Conservation (phyloP, 306 rosid species). For the Comarum palustre region DNA sequence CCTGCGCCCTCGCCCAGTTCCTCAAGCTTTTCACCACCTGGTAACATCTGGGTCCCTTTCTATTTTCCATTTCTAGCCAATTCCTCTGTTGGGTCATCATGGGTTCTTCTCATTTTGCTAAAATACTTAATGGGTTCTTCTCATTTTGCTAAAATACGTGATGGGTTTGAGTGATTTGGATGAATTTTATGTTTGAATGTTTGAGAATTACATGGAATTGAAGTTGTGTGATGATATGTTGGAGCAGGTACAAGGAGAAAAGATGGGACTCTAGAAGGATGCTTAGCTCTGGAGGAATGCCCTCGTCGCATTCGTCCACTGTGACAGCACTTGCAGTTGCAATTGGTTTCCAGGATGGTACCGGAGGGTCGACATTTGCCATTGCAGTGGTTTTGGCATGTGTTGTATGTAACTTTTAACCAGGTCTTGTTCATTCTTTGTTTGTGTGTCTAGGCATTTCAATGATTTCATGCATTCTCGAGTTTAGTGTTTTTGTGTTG, state of each 20-base stretch:
- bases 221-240: background rate
- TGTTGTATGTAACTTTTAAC: slow-evolving; percentile 45
- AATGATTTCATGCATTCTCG: slow-evolving; percentile 9
- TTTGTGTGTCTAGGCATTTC: slow-evolving; percentile 14
- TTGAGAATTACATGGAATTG: background rate
- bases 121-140: background rate
- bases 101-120: background rate
- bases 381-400: slow-evolving; percentile 49
- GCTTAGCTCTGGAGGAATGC: slow-evolving; percentile 60
- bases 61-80: background rate
- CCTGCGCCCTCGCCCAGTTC: slow-evolving; percentile 50
- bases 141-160: background rate
- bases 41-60: slow-evolving; percentile 12
- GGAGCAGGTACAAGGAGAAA: slow-evolving; percentile 46
- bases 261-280: slow-evolving; percentile 51
- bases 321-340: slow-evolving; percentile 41
- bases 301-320: slow-evolving; percentile 49
- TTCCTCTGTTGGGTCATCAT: slow-evolving; percentile 1
- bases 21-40: slow-evolving; percentile 53
- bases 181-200: background rate
- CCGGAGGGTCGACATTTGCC: slow-evolving; percentile 45
- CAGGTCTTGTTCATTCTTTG: slow-evolving; percentile 45
- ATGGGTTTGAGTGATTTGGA: background rate
- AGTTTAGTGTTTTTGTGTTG: background rate
- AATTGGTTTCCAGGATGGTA: slow-evolving; percentile 40